Conservation (phyloP, 2,329 filamentous ascomycete genomes). For the Anthostomella pinea region DNA sequence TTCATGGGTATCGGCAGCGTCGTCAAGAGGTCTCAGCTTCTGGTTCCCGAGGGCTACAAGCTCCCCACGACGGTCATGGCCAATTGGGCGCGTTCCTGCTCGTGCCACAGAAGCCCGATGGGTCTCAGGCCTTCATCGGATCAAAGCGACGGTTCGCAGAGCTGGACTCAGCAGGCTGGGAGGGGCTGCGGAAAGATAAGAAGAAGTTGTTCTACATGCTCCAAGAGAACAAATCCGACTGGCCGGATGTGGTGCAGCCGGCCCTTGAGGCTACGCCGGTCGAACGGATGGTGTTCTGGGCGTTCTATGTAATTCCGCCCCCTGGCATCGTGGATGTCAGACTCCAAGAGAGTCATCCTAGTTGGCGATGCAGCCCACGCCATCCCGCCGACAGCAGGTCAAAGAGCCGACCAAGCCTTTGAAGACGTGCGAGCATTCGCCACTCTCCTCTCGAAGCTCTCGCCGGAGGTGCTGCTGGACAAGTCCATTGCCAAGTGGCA, state of each 20-base stretch:
- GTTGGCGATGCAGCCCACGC: slow-evolving; percentile 49
- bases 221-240: slow-evolving; percentile 31
- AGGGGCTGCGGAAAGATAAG: slow-evolving; percentile 15
- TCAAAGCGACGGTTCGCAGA: slow-evolving; percentile 15
- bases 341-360: slow-evolving; percentile 37
- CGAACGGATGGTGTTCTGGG: slow-evolving; percentile 42
- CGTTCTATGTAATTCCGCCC: slow-evolving; percentile 43
- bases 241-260: slow-evolving; percentile 37
- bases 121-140: slow-evolving; percentile 37
- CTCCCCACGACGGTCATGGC: slow-evolving; percentile 44
- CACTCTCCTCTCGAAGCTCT: slow-evolving; percentile 33
- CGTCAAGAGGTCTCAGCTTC: slow-evolving; percentile 36
- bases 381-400: slow-evolving; percentile 45
- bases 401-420: slow-evolving; percentile 46
- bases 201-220: slow-evolving; percentile 34
- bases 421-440: slow-evolving; percentile 49
- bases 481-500: slow-evolving; percentile 44
- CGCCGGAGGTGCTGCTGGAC: slow-evolving; percentile 20
- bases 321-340: slow-evolving; percentile 40
- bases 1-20: slow-evolving; percentile 49
- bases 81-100: slow-evolving; percentile 48
- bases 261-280: slow-evolving; percentile 33
- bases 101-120: slow-evolving; percentile 46
- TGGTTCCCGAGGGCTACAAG: slow-evolving; percentile 33
- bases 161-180: slow-evolving; percentile 14